Percentiles rank a stretch among this genome's conserved stretches.
Evolutionary conservation across 2,329 filamentous ascomycete genomes (phyloP).

Genomic region (Fusarium hostae): DNA sequence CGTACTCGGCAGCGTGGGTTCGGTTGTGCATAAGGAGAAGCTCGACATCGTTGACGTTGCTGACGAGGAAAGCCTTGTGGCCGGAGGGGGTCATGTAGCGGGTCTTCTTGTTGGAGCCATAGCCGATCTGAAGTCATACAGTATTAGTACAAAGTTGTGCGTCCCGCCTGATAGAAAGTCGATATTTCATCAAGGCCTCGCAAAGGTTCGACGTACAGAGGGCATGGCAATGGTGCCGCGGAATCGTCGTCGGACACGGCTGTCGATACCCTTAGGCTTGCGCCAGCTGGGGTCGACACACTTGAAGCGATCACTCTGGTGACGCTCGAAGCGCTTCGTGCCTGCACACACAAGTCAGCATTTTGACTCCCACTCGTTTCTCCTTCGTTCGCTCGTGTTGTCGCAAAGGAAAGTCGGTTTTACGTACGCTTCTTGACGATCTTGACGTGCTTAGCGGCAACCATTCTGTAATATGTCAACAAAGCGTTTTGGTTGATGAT

Average conservation of each 20-base stretch:
- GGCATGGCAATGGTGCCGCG: conserved; percentile 96
- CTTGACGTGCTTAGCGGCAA: conserved; percentile 97
- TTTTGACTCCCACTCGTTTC: conserved; percentile 16
- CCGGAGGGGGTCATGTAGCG: conserved; percentile 98
- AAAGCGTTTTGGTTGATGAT: conserved; percentile 17
- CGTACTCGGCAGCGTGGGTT: conserved; percentile 98
- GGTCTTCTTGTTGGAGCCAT: conserved; percentile 99
- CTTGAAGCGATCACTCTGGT: conserved; percentile 98
- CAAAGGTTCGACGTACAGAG: conserved; percentile 76
- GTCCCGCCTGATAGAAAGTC: neutral
- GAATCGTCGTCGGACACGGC: conserved; percentile 96
- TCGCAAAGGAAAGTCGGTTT: conserved; percentile 39
- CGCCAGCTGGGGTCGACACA: conserved; percentile 92
- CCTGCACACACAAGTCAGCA: conserved; percentile 65
- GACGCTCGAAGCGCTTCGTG: conserved; percentile 94
- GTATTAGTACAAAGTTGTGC: conserved; percentile 28
- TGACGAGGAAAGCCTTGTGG: conserved; percentile 99
- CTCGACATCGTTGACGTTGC: conserved; percentile 95
- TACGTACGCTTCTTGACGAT: conserved; percentile 99
- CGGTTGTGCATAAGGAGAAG: conserved; percentile 99
- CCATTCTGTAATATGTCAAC: conserved; percentile 75
- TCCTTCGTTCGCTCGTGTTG: neutral
- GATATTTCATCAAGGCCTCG: neutral
- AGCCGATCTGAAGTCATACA: conserved; percentile 80
- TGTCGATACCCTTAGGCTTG: conserved; percentile 99